phyloP scores from a whole-genome alignment of 1,284 basidiomycete genomes.

The Boletus sp. region DNA sequence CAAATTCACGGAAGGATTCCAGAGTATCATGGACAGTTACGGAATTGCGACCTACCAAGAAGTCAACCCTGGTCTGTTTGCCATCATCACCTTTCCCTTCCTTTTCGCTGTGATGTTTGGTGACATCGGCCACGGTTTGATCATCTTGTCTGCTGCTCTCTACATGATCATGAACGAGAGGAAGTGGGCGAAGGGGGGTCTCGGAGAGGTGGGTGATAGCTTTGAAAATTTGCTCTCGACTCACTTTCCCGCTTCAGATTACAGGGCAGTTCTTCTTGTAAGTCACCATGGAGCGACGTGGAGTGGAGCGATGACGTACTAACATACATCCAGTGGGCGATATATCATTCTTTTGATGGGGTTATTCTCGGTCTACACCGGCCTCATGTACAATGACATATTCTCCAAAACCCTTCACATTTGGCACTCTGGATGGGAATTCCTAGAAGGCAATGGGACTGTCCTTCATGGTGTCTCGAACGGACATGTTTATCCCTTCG shows the following conservation, averaged over 20 bases:
- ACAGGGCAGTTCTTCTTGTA: conserved; percentile 90
- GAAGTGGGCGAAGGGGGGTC: conserved; percentile 69
- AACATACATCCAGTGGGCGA: conserved; percentile 63
- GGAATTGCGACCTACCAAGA: conserved; percentile 95
- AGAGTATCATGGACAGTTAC: conserved; percentile 97
- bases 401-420: conserved; percentile 92
- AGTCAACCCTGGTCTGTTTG: conserved; percentile 94
- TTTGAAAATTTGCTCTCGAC: conserved; percentile 6
- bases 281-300: conserved; percentile 36
- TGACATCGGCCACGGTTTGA: conserved; percentile 93
- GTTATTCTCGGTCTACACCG: conserved; percentile 91
- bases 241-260: conserved; percentile 52
- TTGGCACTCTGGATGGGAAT: conserved; percentile 88
- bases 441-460: conserved; percentile 51
- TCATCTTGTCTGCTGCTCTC: conserved; percentile 75
- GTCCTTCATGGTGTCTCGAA: conserved; percentile 50
- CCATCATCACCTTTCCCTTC: conserved; percentile 96
- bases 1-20: conserved; percentile 97
- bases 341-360: conserved; percentile 99
- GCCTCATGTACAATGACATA: conserved; percentile 98
- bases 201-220: conserved; percentile 67
- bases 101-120: conserved; percentile 99
- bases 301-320: conserved; percentile 8
- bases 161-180: conserved; percentile 87
- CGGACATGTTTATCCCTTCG: conserved; percentile 83